Percentiles rank a stretch among this genome's conserved stretches.
These are phyloP conservation scores for Fusarium anguioides DNA, from an alignment of 2,329 filamentous ascomycete species.

Conservation along the genomic window DNA sequence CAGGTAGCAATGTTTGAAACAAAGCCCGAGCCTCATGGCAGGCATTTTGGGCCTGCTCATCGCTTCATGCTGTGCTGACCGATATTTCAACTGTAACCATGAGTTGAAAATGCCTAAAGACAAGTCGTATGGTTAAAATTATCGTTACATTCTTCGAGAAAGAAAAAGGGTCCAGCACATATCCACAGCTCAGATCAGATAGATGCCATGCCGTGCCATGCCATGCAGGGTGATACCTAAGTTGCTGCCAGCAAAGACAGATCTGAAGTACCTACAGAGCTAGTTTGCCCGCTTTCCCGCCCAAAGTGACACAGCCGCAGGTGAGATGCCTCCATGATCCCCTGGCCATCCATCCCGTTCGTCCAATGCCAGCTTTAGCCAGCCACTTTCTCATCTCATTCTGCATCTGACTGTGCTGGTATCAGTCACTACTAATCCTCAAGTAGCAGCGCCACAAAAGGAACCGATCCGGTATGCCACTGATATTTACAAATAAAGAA, in stretches of 20 bases:
- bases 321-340: conserved; percentile 11
- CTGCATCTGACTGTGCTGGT: conserved; percentile 27
- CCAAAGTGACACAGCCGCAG: conserved; percentile 35
- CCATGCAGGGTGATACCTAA: conserved; percentile 37
- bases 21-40: conserved; percentile 5
- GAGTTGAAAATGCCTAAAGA: conserved; percentile 30
- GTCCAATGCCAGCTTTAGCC: conserved; percentile 14
- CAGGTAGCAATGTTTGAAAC: conserved; percentile 3
- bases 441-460: conserved; percentile 3
- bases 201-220: too few relatives aligned
- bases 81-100: conserved; percentile 31
- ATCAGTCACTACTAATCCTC: not conserved
- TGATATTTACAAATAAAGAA: not conserved
- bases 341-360: conserved; percentile 16
- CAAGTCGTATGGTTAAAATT: conserved; percentile 32
- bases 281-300: conserved; percentile 19
- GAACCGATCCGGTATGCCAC: not conserved
- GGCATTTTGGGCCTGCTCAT: conserved; percentile 19
- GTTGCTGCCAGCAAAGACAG: conserved; percentile 14
- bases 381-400: conserved; percentile 26
- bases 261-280: conserved; percentile 15
- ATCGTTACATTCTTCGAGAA: conserved; percentile 29
- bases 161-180: conserved; percentile 18
- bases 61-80: conserved; percentile 26
- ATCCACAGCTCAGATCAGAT: conserved; percentile 1